Evolutionary conservation across 225 moss, liverwort and hornwort genomes (phyloP).

Genomic region (Climacium dendroides): DNA sequence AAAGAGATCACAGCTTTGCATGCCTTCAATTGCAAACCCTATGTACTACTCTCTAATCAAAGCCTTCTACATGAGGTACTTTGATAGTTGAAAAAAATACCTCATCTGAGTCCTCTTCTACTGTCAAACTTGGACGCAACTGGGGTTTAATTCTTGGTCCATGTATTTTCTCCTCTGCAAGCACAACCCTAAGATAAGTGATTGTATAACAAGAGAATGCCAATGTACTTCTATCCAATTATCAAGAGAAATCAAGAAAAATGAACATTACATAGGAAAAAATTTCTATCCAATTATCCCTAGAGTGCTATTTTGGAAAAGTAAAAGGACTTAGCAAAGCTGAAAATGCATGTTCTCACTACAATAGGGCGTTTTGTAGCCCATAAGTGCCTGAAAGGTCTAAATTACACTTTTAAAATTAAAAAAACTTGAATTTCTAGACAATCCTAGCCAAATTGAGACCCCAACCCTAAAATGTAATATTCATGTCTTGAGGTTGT

Average conservation of each 20-base stretch:
- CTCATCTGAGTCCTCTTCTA: slow-evolving; percentile 39
- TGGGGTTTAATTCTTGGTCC: slow-evolving; percentile 12
- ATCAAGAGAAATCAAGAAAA: not conserved
- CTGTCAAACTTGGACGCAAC: slow-evolving; percentile 19
- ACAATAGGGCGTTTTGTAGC: not conserved
- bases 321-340: not conserved
- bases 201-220: not conserved
- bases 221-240: not conserved
- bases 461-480: not conserved
- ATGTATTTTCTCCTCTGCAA: not conserved
- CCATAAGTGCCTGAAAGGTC: not conserved
- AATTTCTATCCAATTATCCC: not conserved
- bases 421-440: not conserved
- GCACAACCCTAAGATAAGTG: not conserved
- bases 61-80: not conserved
- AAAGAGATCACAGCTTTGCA: not conserved
- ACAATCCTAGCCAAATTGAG: not conserved
- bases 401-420: too few species aligned
- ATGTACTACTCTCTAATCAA: not conserved
- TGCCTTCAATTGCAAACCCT: not conserved
- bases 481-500: not conserved
- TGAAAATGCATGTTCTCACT: not conserved
- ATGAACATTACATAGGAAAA: not conserved
- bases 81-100: slow-evolving; percentile 1
- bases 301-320: not conserved